These are phyloP conservation scores for Pseudogymnoascus sp. DNA, from an alignment of 2,329 filamentous ascomycete species.

Conservation along the genomic window DNA sequence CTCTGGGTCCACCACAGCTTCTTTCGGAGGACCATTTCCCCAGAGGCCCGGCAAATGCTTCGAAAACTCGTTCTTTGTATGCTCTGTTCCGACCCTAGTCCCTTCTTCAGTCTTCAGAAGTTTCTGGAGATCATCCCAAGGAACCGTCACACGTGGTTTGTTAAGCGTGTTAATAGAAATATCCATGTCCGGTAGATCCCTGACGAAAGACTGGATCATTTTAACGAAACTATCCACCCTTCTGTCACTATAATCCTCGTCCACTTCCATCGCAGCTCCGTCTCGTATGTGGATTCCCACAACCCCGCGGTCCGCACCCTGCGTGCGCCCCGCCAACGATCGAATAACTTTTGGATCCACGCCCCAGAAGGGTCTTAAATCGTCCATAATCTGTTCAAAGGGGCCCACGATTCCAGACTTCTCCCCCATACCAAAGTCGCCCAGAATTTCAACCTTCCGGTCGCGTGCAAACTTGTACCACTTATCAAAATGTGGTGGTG, in stretches of 20 bases:
- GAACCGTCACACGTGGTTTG: constrained; percentile 54
- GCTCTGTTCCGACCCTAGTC: background rate
- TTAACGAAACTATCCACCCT: constrained; percentile 22
- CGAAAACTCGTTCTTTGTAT: constrained; percentile 28
- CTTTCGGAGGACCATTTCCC: constrained; percentile 15
- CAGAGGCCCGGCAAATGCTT: constrained; percentile 32
- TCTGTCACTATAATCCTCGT: background rate
- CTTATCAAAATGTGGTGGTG: constrained; percentile 55
- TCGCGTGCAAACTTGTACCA: constrained; percentile 50
- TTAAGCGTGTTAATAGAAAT: constrained; percentile 60
- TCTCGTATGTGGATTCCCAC: constrained; percentile 27
- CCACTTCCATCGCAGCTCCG: constrained; percentile 28
- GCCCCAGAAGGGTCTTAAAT: constrained; percentile 54
- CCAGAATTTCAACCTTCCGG: constrained; percentile 48
- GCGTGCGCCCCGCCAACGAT: constrained; percentile 37
- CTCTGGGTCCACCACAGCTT: constrained; percentile 17
- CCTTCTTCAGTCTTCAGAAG: constrained; percentile 42
- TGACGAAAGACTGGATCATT: constrained; percentile 36
- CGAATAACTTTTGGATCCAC: constrained; percentile 29
- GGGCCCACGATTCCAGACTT: background rate
- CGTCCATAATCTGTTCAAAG: constrained; percentile 53
- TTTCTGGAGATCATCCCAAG: constrained; percentile 47
- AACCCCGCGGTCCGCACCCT: constrained; percentile 20
- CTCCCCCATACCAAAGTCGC: constrained; percentile 39
- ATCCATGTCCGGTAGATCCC: constrained; percentile 54